These are phyloP conservation scores for Gillenia trifoliata DNA, from an alignment of 306 rosid genomes.

Conservation along the genomic window DNA sequence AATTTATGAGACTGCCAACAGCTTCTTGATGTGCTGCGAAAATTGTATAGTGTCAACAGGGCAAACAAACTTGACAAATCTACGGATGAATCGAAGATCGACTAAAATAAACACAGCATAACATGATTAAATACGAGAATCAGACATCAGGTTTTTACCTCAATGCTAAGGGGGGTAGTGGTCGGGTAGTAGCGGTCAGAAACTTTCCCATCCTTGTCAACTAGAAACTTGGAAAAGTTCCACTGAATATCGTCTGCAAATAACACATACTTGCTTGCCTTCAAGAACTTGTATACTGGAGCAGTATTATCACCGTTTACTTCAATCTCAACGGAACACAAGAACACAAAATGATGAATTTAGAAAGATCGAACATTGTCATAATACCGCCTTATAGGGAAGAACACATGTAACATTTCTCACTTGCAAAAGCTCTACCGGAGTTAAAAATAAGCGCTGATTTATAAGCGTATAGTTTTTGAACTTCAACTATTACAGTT, in stretches of 20 bases:
- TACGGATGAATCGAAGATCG: not conserved
- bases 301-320: constrained; percentile 69
- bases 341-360: not conserved
- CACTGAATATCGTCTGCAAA: constrained; percentile 77
- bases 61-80: not conserved
- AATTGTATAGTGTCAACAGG: not conserved
- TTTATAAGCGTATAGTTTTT: too few species aligned
- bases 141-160: too few species aligned
- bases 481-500: too few species aligned
- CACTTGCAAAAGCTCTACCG: too few species aligned
- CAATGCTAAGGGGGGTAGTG: constrained; percentile 74
- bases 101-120: not conserved
- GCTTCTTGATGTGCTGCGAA: constrained; percentile 60
- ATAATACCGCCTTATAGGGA: not conserved
- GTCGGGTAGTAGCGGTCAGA: constrained; percentile 79
- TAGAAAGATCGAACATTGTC: not conserved
- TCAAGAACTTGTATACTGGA: constrained; percentile 67
- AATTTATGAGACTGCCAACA: constrained; percentile 41
- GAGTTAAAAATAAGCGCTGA: too few species aligned
- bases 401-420: not conserved
- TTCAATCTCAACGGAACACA: constrained; percentile 62
- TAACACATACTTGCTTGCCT: constrained; percentile 67
- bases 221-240: constrained; percentile 81
- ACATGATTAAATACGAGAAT: not conserved
- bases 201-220: constrained; percentile 65